Base-by-base conservation (phyloP, 2,329 filamentous ascomycete genomes). In the Colletotrichum zoysiae region DNA sequence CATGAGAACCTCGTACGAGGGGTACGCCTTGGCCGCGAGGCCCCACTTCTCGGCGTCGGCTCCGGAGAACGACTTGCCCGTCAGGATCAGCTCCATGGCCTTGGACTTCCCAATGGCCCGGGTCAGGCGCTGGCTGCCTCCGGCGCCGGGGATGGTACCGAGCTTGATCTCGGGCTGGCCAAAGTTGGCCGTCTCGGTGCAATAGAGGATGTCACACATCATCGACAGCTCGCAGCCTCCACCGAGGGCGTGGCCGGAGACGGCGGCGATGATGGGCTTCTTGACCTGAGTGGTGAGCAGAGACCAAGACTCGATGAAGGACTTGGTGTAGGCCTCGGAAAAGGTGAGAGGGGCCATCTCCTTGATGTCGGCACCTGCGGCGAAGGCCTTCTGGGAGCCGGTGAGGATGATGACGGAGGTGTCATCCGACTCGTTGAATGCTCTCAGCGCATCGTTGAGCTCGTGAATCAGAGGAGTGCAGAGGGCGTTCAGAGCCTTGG, bases 101-200 rank as follows among this genome's bases (percentile, higher is more conserved):
- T 90, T 91, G 75, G 90, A 90, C 88, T 97, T 96, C 63, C 94
- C 94, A 68, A 96, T 87, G 18, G 92, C 95, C 33, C 90, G 88
- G 7, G 95, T 97, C 57, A 99, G 85, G 11, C 96, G 88, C 86
- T 99, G 96, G 74, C 91, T 95, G 8, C 96, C 96, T 38, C 96
- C 96, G 0, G 93, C 96, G 4, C 96, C 96, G 0, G 96, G 96
- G 67, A 98, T 94, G 2, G 93, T 93, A 35, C 96, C 96, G 3
- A 99, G 87, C 84, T 97, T 98, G 85, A 99, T 94, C 86, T 99
- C 96, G 0, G 96, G 96, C 84, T 98, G 96, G 16, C 96, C 96
- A 80, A 99, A 98, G 77, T 94, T 97, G 75, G 96, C 95, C 20
- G 83, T 89, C 62, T 91, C 87, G 2, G 93, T 95, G 84, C 93